Conservation (phyloP, 805 yeast genomes). For the Metschnikowia koreensis region DNA sequence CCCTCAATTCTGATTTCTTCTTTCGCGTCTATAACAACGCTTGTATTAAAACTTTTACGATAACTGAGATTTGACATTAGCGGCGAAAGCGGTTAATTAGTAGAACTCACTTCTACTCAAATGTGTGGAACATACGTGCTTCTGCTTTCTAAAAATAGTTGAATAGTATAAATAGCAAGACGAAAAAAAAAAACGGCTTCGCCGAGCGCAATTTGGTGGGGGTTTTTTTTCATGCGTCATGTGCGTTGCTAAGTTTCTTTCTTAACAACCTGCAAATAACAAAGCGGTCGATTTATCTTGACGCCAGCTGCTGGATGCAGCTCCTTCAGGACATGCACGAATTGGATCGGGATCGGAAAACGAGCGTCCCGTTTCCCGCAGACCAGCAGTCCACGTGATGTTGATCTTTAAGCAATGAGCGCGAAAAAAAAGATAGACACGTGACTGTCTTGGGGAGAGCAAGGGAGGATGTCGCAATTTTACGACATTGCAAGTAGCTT, state of each 20-base stretch:
- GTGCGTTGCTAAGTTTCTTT: neutral
- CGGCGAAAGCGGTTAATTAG: too few species aligned
- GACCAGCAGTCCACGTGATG: neutral
- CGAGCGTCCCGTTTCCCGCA: too few species aligned
- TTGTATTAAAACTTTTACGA: too few species aligned
- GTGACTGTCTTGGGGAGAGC: neutral
- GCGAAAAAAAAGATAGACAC: neutral
- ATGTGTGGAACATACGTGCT: too few species aligned
- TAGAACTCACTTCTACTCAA: too few species aligned
- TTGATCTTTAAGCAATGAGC: neutral
- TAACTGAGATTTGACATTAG: too few species aligned
- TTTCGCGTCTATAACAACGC: too few species aligned
- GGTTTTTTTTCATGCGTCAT: neutral
- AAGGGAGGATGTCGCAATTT: neutral
- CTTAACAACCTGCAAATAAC: neutral
- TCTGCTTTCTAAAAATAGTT: neutral
- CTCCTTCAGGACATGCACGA: neutral
- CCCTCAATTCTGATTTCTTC: too few species aligned
- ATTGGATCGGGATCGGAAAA: neutral
- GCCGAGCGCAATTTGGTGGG: neutral
- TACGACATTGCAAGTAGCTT: neutral
- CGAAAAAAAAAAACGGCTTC: neutral
- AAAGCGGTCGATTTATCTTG: neutral
- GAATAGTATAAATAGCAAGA: neutral
- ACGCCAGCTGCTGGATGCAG: neutral